Conservation (phyloP, 2,329 filamentous ascomycete species). For the Epichloe glyceriae region DNA sequence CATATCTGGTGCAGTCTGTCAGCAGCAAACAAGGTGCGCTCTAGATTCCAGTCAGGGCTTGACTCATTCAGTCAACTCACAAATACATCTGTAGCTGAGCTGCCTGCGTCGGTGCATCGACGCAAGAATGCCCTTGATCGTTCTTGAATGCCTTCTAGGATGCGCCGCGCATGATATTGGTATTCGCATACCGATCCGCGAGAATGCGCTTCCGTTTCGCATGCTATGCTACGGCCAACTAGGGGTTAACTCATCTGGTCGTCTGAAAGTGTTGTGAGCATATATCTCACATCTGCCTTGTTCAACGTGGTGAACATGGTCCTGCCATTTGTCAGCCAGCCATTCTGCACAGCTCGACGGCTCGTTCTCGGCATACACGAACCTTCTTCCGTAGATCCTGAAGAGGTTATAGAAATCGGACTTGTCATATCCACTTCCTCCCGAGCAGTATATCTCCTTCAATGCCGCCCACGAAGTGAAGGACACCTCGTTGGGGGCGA, state of each 20-base stretch:
- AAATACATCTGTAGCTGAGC: constrained; percentile 37
- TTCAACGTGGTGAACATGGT: constrained; percentile 49
- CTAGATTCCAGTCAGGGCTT: background rate
- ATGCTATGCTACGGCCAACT: constrained; percentile 44
- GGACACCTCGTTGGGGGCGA: constrained; percentile 33
- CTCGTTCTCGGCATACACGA: constrained; percentile 9
- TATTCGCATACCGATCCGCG: constrained; percentile 56
- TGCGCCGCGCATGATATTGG: constrained; percentile 45
- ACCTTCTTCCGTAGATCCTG: constrained; percentile 42
- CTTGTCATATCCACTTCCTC: constrained; percentile 52
- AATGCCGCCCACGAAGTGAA: constrained; percentile 25
- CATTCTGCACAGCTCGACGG: background rate
- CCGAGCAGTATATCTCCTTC: constrained; percentile 41
- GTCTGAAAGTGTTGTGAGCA: background rate
- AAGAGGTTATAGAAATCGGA: constrained; percentile 52
- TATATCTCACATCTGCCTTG: constrained; percentile 34
- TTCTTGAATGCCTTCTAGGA: constrained; percentile 45
- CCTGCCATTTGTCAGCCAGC: constrained; percentile 15
- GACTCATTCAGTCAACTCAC: constrained; percentile 25
- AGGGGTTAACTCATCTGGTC: background rate
- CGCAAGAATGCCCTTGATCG: constrained; percentile 42
- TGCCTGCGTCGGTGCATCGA: constrained; percentile 31
- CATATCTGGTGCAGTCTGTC: constrained; percentile 1
- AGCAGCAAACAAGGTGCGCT: background rate
- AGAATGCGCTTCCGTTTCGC: constrained; percentile 49